These are phyloP conservation scores for Colletotrichum spinosum DNA, from an alignment of 2,329 filamentous ascomycete genomes.

Conservation along the genomic window DNA sequence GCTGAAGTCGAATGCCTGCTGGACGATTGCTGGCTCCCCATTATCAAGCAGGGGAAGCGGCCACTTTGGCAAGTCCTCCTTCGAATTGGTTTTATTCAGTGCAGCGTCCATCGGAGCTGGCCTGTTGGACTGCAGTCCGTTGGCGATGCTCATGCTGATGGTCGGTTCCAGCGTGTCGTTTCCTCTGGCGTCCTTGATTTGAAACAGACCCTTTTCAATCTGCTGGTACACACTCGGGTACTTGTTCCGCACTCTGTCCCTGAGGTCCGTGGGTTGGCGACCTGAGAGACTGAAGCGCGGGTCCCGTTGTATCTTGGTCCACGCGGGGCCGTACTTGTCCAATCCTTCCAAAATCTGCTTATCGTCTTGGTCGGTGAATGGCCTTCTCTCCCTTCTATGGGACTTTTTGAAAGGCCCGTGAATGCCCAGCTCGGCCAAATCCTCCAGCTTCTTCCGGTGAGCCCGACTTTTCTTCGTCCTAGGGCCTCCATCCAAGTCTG, in stretches of 20 bases:
- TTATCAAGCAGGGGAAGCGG: slow-evolving; percentile 50
- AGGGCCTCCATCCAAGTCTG: slow-evolving; percentile 49
- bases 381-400: slow-evolving; percentile 67
- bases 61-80: slow-evolving; percentile 62
- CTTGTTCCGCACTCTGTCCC: slow-evolving; percentile 73
- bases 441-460: slow-evolving; percentile 67
- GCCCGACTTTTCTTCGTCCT: slow-evolving; percentile 64
- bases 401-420: slow-evolving; percentile 72
- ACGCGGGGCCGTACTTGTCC: slow-evolving; percentile 69
- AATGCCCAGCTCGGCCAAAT: slow-evolving; percentile 69
- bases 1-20: slow-evolving; percentile 56
- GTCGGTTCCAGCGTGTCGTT: slow-evolving; percentile 62
- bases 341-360: slow-evolving; percentile 71
- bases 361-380: slow-evolving; percentile 73
- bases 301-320: slow-evolving; percentile 75
- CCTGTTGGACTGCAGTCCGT: slow-evolving; percentile 54
- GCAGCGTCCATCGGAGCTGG: slow-evolving; percentile 53
- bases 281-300: slow-evolving; percentile 66
- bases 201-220: slow-evolving; percentile 66
- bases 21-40: slow-evolving; percentile 40
- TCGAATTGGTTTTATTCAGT: slow-evolving; percentile 54
- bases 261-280: slow-evolving; percentile 71
- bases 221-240: slow-evolving; percentile 68
- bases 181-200: slow-evolving; percentile 55
- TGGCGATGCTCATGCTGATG: slow-evolving; percentile 61